These are phyloP conservation scores for Phaeosphaeriaceae sp. DNA, from an alignment of 2,329 filamentous ascomycete genomes.

Conservation along the genomic window DNA sequence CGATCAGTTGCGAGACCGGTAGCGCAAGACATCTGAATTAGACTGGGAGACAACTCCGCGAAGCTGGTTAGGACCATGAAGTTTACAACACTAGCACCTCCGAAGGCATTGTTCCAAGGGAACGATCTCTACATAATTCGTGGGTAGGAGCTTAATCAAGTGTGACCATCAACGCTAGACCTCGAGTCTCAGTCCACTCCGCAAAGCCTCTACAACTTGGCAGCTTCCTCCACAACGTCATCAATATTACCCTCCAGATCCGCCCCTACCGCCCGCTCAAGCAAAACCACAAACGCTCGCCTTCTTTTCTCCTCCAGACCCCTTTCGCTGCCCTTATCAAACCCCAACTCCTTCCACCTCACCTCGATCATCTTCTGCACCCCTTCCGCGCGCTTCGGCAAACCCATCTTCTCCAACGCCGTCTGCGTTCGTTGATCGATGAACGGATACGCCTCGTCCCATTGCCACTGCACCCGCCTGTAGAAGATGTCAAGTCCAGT, in stretches of 20 bases:
- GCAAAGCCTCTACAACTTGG: conserved; percentile 1
- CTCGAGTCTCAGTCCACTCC: too few relatives aligned
- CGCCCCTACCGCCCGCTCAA: conserved; percentile 49
- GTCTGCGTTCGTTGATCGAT: conserved; percentile 46
- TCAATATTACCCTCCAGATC: conserved; percentile 50
- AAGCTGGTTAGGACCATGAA: too few relatives aligned
- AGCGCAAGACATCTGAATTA: too few relatives aligned
- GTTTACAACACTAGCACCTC: too few relatives aligned
- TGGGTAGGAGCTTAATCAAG: too few relatives aligned
- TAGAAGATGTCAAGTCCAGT: conserved; percentile 54
- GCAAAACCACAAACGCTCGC: conserved; percentile 49
- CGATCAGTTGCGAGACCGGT: too few relatives aligned
- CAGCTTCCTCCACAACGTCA: conserved; percentile 27
- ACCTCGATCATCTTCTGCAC: conserved; percentile 44
- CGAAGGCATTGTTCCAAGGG: too few relatives aligned
- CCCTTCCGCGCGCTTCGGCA: conserved; percentile 45
- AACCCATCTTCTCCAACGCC: conserved; percentile 44
- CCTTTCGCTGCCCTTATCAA: conserved; percentile 34
- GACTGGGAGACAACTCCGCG: too few relatives aligned
- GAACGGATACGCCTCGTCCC: conserved; percentile 49
- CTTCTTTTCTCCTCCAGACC: conserved; percentile 37
- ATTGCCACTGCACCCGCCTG: conserved; percentile 51
- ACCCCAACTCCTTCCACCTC: conserved; percentile 44
- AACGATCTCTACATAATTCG: too few relatives aligned
- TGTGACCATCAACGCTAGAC: too few relatives aligned